Evolutionary conservation across 163 green algal genomes (phyloP).

Genomic region (Prototheca stagnorum): DNA sequence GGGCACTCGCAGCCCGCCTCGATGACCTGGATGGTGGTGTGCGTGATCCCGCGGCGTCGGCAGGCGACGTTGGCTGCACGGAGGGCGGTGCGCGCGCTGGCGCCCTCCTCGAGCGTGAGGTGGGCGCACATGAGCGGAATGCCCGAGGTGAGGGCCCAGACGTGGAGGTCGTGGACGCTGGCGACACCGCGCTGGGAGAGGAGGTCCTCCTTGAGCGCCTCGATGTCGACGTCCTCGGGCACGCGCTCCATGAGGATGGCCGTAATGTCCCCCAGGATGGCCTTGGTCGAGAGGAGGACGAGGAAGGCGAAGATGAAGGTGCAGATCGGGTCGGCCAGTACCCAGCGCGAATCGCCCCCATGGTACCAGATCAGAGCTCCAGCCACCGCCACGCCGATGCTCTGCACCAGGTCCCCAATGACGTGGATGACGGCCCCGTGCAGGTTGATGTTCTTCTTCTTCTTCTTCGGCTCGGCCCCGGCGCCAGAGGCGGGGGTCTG

Average conservation of each 20-base stretch:
- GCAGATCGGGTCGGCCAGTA: slow-evolving; percentile 77
- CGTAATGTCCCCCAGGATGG: slow-evolving; percentile 65
- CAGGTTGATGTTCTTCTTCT: slow-evolving; percentile 64
- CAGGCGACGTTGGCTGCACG: slow-evolving; percentile 8
- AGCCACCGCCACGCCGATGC: slow-evolving; percentile 64
- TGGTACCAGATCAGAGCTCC: slow-evolving; percentile 73
- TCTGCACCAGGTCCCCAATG: slow-evolving; percentile 85
- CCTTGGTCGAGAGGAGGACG: slow-evolving; percentile 69
- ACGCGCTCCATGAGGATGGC: slow-evolving; percentile 89
- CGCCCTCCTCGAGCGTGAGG: slow-evolving; percentile 19
- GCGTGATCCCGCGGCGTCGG: slow-evolving; percentile 22
- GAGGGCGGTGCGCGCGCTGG: slow-evolving; percentile 17
- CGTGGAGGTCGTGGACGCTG: slow-evolving; percentile 78
- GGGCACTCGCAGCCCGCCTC: too few species aligned
- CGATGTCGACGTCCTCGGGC: slow-evolving; percentile 44
- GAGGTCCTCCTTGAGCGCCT: slow-evolving; percentile 19
- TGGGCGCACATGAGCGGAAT: slow-evolving; percentile 70
- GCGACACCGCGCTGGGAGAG: slow-evolving; percentile 34
- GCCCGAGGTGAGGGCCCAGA: slow-evolving; percentile 73
- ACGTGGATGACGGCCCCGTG: slow-evolving; percentile 77
- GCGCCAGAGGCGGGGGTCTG: not conserved
- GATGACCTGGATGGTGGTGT: slow-evolving; percentile 39
- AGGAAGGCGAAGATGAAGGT: slow-evolving; percentile 88
- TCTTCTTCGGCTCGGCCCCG: slow-evolving; percentile 1
- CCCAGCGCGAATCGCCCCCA: slow-evolving; percentile 49